phyloP scores from a whole-genome alignment of 2,329 filamentous ascomycete species.

The Amylocarpus encephaloides region DNA sequence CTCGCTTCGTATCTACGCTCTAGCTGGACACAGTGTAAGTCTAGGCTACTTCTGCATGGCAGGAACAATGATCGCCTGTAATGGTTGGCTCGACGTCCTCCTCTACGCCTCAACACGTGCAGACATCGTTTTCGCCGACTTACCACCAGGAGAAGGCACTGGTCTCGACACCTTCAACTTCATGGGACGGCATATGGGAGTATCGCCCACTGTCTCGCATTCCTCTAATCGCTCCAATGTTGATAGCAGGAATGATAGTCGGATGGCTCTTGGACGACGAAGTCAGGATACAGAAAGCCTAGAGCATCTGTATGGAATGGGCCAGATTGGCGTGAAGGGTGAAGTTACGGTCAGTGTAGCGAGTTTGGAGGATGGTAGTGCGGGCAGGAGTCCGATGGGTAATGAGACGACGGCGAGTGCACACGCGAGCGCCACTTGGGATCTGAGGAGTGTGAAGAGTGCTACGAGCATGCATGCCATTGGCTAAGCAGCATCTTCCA shows the following conservation, averaged over 20 bases:
- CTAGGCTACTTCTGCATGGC: slow-evolving; percentile 53
- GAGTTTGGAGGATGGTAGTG: background rate
- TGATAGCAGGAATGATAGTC: background rate
- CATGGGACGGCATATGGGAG: slow-evolving; percentile 24
- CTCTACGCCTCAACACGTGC: slow-evolving; percentile 47
- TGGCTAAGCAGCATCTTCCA: background rate
- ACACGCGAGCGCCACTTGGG: background rate
- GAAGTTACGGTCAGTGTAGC: slow-evolving; percentile 18
- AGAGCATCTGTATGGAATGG: slow-evolving; percentile 23
- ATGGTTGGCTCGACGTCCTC: slow-evolving; percentile 49
- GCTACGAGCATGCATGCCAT: background rate
- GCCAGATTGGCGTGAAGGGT: slow-evolving; percentile 22
- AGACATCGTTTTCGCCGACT: slow-evolving; percentile 45
- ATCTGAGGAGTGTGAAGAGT: background rate
- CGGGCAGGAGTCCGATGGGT: background rate
- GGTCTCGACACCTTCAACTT: slow-evolving; percentile 45
- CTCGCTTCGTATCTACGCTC: slow-evolving; percentile 55
- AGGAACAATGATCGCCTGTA: slow-evolving; percentile 51
- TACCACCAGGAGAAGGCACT: slow-evolving; percentile 37
- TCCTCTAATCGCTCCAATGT: slow-evolving; percentile 1
- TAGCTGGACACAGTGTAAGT: slow-evolving; percentile 47
- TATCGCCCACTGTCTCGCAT: slow-evolving; percentile 14
- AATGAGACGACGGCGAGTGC: slow-evolving; percentile 1
- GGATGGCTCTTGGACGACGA: background rate
- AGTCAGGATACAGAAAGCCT: slow-evolving; percentile 14